Base-by-base conservation (phyloP, 768 basidiomycete genomes). In the Boletales sp. region DNA sequence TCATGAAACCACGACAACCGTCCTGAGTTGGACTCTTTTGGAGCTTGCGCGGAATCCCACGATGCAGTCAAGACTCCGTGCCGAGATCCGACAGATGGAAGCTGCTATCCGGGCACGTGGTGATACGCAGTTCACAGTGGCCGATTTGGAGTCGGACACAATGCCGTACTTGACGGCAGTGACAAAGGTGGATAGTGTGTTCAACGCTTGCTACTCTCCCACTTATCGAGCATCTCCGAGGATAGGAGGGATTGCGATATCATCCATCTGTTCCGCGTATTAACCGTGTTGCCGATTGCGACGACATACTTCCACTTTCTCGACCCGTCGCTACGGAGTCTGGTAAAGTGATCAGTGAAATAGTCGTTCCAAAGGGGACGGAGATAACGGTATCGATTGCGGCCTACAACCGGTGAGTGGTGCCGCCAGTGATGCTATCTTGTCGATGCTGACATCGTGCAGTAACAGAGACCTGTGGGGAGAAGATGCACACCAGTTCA, bases 11-110 rank as follows among this genome's bases (percentile, higher is more conserved):
- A 82, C 78, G 42, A 75, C 84, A 2, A 79, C 74, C 39, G 72
- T 76, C 4, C 48, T 84, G 4, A 46, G 17, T 12, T 30, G 46
- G 46, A 18, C 18, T 17, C 30, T 42, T 5, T 71, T 83, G 47
- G 81, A 84, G 56, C 72, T 92, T 5, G 76, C 82, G 3, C 74
- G 71, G 37, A 67, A 82, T 53, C 81, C 78, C 0, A 70, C 79
- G 15, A 63, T 81, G 4, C 88, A 91, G 60, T 65, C 67, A 3
- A 75, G 72, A 50, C 77, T 90, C 17, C 80, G 89, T 13, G 69
- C 17, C 2, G 60, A 61, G 40, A 59, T 62, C 33, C 40, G 15
- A 6, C 1, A 39, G 30, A 46, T 14, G 10, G 46, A 46, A 13
- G 30, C 37, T 18, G 17, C 30, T 18, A 46, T 46, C 17, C 36